These are phyloP conservation scores for Favolaschia claudopus DNA, from an alignment of 768 basidiomycete genomes.

Conservation along the genomic window DNA sequence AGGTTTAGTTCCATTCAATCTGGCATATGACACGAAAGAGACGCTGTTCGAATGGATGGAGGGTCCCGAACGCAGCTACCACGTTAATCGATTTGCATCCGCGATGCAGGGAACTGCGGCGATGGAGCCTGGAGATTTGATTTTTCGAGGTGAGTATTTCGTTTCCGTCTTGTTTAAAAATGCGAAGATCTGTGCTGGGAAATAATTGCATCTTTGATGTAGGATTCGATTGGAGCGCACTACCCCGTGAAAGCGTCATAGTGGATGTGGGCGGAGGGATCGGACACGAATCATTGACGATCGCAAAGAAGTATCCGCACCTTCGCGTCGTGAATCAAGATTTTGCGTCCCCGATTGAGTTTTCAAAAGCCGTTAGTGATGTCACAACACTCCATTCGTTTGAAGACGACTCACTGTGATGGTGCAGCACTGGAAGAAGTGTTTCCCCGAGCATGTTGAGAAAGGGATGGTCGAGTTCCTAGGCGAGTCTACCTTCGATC, in stretches of 20 bases:
- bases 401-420: background rate
- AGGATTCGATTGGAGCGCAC: constrained; percentile 29
- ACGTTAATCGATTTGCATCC: background rate
- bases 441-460: background rate
- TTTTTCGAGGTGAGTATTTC: constrained; percentile 14
- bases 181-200: too few relatives aligned
- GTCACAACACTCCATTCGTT: background rate
- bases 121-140: constrained; percentile 2
- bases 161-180: too few relatives aligned
- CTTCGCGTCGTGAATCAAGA: constrained; percentile 27
- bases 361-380: constrained; percentile 6
- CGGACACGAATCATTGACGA: constrained; percentile 20
- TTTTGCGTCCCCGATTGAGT: constrained; percentile 21
- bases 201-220: background rate
- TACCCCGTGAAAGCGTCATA: constrained; percentile 15
- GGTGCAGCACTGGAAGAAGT: background rate
- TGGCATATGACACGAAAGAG: background rate
- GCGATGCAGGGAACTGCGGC: constrained; percentile 22
- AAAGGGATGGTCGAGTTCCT: constrained; percentile 9
- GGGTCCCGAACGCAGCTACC: background rate
- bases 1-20: background rate
- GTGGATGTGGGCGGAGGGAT: constrained; percentile 33
- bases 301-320: constrained; percentile 18
- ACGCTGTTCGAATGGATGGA: background rate
- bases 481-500: background rate